A percentile compares a stretch with the other conserved stretches of the same genome.
Evolutionary conservation across 768 basidiomycete species (phyloP).

Genomic region (Boletellus emodensis): DNA sequence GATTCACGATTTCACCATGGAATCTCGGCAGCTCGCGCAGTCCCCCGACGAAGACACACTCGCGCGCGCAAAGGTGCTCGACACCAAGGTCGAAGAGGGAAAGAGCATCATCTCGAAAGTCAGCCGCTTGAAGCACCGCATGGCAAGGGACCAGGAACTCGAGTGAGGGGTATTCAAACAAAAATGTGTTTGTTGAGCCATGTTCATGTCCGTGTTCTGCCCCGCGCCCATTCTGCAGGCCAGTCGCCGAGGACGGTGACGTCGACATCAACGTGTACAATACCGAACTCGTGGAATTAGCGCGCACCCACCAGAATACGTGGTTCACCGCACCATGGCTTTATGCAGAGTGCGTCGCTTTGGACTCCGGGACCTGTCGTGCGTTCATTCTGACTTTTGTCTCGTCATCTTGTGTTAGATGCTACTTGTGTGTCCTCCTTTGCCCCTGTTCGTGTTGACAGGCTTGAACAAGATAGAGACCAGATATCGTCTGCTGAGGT

Average conservation of each 20-base stretch:
- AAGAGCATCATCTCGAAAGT: conserved; percentile 70
- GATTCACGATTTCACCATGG: conserved; percentile 58
- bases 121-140: conserved; percentile 81
- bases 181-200: no score
- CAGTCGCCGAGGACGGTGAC: conserved; percentile 73
- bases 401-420: conserved; percentile 38
- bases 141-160: conserved; percentile 70
- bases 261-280: conserved; percentile 74
- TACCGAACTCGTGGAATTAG: conserved; percentile 53
- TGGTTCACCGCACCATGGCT: conserved; percentile 97
- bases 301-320: conserved; percentile 47
- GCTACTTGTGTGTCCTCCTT: conserved; percentile 56
- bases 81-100: conserved; percentile 63
- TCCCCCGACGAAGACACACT: background rate
- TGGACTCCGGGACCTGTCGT: background rate
- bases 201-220: background rate
- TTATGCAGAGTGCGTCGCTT: conserved; percentile 75
- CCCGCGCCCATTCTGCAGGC: conserved; percentile 36
- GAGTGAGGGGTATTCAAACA: conserved; percentile 44
- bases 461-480: background rate
- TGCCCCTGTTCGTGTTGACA: background rate
- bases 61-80: conserved; percentile 25
- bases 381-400: background rate
- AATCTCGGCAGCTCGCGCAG: conserved; percentile 24
- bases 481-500: conserved; percentile 82